Percentiles rank a stretch among this genome's conserved stretches.
Conservation (phyloP, 805 yeast species). For the Cyberlindnera xishuangbannaensis region DNA sequence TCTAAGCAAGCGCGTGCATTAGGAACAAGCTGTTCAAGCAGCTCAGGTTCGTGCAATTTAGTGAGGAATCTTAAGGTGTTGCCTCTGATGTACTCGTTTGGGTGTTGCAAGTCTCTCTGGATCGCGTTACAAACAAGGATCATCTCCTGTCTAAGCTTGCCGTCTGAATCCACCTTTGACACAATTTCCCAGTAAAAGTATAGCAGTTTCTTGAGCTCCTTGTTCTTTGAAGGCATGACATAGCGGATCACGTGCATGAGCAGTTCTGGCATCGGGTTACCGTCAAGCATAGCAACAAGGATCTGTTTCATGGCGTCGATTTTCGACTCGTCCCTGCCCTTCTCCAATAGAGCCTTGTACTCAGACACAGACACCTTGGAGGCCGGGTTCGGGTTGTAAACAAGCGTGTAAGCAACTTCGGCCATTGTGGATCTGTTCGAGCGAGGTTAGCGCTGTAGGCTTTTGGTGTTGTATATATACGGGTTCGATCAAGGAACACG, state of each 20-base stretch:
- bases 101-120: conserved; percentile 95
- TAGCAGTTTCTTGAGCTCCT: conserved; percentile 84
- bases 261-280: conserved; percentile 87
- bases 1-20: conserved; percentile 86
- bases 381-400: conserved; percentile 69
- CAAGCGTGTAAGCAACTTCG: conserved; percentile 64
- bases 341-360: conserved; percentile 73
- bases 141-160: conserved; percentile 96
- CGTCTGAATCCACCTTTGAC: conserved; percentile 81
- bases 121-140: conserved; percentile 96
- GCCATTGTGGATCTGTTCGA: too few relatives aligned
- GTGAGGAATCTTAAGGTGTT: conserved; percentile 88
- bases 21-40: conserved; percentile 92
- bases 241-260: conserved; percentile 96
- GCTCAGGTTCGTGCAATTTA: conserved; percentile 87
- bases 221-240: conserved; percentile 92
- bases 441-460: too few relatives aligned
- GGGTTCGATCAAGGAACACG: neutral
- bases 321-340: conserved; percentile 83
- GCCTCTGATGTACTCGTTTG: conserved; percentile 95
- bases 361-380: conserved; percentile 58
- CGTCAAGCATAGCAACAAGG: conserved; percentile 80
- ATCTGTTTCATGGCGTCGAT: conserved; percentile 87
- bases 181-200: conserved; percentile 98
- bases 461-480: too few relatives aligned